Conservation (phyloP, 345 rosid genomes). For the Murraya paniculata region DNA sequence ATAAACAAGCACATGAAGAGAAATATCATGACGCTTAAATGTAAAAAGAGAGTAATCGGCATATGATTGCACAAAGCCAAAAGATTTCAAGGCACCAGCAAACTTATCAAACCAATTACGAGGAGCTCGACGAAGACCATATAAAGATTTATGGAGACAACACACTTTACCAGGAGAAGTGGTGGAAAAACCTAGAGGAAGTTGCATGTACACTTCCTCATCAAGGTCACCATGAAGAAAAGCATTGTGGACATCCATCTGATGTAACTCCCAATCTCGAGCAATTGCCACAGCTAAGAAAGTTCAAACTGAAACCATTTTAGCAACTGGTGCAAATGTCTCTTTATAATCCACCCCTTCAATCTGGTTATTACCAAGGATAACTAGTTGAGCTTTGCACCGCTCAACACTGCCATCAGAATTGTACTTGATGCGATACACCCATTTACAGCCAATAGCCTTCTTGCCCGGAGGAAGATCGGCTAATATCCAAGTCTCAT, state of each 20-base stretch:
- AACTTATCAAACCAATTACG: constrained; percentile 9
- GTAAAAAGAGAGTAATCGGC: not conserved
- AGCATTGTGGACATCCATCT: not conserved
- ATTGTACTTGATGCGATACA: not conserved
- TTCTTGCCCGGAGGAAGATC: not conserved
- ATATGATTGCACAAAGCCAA: not conserved
- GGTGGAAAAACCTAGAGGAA: not conserved
- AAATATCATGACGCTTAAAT: not conserved
- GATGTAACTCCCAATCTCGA: too few relatives aligned
- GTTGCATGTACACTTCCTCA: constrained; percentile 5
- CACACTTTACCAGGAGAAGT: not conserved
- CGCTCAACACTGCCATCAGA: not conserved
- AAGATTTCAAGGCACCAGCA: not conserved
- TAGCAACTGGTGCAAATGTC: too few relatives aligned
- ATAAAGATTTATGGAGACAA: constrained; percentile 14
- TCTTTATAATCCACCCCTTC: too few relatives aligned
- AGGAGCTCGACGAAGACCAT: not conserved
- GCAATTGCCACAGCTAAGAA: too few relatives aligned
- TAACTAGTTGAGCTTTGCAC: not conserved
- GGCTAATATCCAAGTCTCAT: not conserved
- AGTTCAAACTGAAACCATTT: too few relatives aligned
- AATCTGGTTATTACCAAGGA: too few relatives aligned
- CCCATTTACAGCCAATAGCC: not conserved
- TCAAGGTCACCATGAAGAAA: not conserved
- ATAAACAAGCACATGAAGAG: not conserved